phyloP scores from a whole-genome alignment of 148 eudicot genomes.

The Arbutus unedo region DNA sequence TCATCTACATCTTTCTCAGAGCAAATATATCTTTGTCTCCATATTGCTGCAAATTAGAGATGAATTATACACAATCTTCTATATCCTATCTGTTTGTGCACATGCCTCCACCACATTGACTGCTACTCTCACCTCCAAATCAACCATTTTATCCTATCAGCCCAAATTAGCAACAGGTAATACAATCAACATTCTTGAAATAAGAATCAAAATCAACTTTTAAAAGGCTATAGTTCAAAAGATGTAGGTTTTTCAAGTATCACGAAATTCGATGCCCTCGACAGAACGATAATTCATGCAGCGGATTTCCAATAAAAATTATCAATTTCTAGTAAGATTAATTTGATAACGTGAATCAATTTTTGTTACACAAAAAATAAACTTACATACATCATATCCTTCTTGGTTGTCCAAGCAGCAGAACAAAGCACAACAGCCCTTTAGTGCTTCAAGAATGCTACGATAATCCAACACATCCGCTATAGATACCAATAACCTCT shows the following conservation, averaged over 20 bases:
- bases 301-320: too few species aligned
- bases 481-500: slow-evolving; percentile 24
- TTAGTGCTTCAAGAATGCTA: slow-evolving; percentile 40
- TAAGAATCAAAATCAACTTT: too few species aligned
- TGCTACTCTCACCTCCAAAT: slow-evolving; percentile 36
- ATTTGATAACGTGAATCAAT: too few species aligned
- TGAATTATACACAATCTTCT: slow-evolving; percentile 32
- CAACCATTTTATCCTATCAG: slow-evolving; percentile 30
- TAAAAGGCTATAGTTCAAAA: too few species aligned
- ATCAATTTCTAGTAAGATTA: neutral
- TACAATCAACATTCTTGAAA: neutral
- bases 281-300: too few species aligned
- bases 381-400: slow-evolving; percentile 40
- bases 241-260: too few species aligned
- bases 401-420: slow-evolving; percentile 38
- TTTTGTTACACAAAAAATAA: neutral
- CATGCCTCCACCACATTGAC: slow-evolving; percentile 39
- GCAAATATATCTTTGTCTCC: slow-evolving; percentile 29
- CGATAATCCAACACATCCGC: slow-evolving; percentile 44
- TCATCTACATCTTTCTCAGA: slow-evolving; percentile 33
- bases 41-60: slow-evolving; percentile 31
- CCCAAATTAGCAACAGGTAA: neutral
- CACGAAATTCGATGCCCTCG: too few species aligned
- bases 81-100: slow-evolving; percentile 32
- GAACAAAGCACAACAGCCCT: slow-evolving; percentile 40